Evolutionary conservation across 1,139 yeast species (phyloP).

Genomic region (Pichia norvegensis): DNA sequence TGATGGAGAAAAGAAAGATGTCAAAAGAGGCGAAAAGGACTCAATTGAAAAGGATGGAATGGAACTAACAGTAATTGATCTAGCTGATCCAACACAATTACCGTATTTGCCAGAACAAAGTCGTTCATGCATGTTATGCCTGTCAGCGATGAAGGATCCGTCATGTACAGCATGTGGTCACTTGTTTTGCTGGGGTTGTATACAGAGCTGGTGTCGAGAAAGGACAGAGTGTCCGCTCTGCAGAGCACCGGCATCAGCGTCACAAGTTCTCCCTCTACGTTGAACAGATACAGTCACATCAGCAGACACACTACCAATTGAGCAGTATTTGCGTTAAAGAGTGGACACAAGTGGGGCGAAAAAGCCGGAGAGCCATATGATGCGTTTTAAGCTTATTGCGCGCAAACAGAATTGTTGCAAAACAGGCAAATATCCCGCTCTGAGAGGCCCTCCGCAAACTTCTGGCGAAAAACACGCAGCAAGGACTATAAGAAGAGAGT

Average conservation of each 20-base stretch:
- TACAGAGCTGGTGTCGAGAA: constrained; percentile 83
- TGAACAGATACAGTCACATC: constrained; percentile 22
- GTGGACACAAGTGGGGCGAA: background rate
- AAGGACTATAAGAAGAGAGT: background rate
- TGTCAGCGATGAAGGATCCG: constrained; percentile 74
- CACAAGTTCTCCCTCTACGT: constrained; percentile 62
- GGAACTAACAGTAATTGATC: constrained; percentile 32
- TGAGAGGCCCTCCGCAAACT: background rate
- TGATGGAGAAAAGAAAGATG: constrained; percentile 1
- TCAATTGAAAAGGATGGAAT: background rate
- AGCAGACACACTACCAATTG: background rate
- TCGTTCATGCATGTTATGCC: constrained; percentile 75
- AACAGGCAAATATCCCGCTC: background rate
- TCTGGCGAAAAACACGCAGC: background rate
- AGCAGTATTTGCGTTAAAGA: background rate
- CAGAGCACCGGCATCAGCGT: constrained; percentile 66
- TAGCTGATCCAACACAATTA: constrained; percentile 48
- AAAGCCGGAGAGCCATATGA: too few species aligned
- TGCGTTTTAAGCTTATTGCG: background rate
- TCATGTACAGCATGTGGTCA: constrained; percentile 90
- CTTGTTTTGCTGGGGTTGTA: constrained; percentile 86
- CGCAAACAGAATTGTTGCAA: too few species aligned
- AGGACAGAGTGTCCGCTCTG: constrained; percentile 88
- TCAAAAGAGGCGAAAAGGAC: background rate
- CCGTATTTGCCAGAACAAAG: constrained; percentile 67